Conservation (phyloP, 2,329 filamentous ascomycete species). For the Berkeleyomyces rouxiae region DNA sequence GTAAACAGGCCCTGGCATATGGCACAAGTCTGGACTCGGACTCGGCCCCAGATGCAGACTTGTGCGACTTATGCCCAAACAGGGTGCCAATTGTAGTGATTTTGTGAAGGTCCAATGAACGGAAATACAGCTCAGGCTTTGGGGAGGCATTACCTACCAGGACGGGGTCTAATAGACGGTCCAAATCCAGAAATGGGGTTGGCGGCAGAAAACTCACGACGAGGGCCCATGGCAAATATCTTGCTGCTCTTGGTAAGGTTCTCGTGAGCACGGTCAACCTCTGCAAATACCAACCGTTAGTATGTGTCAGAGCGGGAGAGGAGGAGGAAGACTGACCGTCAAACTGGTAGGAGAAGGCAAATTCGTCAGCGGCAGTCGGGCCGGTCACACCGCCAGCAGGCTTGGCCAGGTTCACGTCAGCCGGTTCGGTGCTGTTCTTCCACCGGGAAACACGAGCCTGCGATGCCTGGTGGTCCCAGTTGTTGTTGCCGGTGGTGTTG, state of each 20-base stretch:
- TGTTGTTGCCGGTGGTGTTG: conserved; percentile 18
- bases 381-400: conserved; percentile 57
- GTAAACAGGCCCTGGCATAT: not conserved
- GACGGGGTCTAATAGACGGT: conserved; percentile 18
- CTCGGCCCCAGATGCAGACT: not conserved
- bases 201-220: conserved; percentile 60
- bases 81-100: not conserved
- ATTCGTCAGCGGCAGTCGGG: conserved; percentile 56
- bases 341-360: conserved; percentile 73
- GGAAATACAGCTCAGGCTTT: not conserved
- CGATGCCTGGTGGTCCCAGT: conserved; percentile 31
- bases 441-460: conserved; percentile 22
- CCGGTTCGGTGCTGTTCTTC: conserved; percentile 3
- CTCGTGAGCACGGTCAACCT: conserved; percentile 90
- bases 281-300: conserved; percentile 28
- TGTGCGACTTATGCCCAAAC: not conserved
- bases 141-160: conserved; percentile 18
- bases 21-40: not conserved
- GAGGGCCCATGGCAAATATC: conserved; percentile 55
- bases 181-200: conserved; percentile 32
- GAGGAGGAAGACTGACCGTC: conserved; percentile 51
- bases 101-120: not conserved
- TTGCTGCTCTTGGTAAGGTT: conserved; percentile 96
- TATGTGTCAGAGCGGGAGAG: not conserved
- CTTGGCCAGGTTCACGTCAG: conserved; percentile 6